A percentile compares a stretch with the other conserved stretches of the same genome.
These are phyloP conservation scores for Phytophthora macrochlamydospora DNA, from an alignment of 352 stramenopile genomes.

Conservation along the genomic window DNA sequence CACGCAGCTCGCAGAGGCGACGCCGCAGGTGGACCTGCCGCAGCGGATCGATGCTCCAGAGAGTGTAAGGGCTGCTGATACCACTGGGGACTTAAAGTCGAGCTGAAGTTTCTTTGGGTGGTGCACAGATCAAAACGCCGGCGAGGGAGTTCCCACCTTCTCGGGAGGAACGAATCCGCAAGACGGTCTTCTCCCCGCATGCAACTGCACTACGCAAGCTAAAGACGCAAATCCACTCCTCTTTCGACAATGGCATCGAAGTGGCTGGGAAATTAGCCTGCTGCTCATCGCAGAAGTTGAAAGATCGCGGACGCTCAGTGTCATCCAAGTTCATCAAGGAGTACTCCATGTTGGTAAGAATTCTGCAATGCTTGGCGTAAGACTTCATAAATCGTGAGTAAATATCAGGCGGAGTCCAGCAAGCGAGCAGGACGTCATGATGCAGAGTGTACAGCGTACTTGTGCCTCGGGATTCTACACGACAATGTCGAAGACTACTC, in stretches of 20 bases:
- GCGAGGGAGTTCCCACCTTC: constrained; percentile 48
- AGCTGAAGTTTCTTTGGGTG: not conserved
- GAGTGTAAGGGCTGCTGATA: constrained; percentile 32
- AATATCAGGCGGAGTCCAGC: constrained; percentile 68
- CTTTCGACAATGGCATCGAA: constrained; percentile 55
- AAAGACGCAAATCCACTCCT: constrained; percentile 44
- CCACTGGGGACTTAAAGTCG: constrained; percentile 2
- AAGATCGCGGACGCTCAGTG: constrained; percentile 61
- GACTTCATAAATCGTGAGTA: not conserved
- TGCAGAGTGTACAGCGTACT: constrained; percentile 81
- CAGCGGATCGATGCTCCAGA: constrained; percentile 79
- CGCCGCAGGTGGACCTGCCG: constrained; percentile 77
- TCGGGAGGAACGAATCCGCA: constrained; percentile 71
- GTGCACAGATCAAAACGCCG: constrained; percentile 76
- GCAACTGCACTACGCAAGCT: constrained; percentile 59
- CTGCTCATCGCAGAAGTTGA: constrained; percentile 69
- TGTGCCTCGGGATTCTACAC: constrained; percentile 86
- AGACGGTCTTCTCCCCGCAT: constrained; percentile 75
- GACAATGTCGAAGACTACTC: constrained; percentile 88
- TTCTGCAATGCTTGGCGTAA: not conserved
- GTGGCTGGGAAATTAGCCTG: constrained; percentile 53
- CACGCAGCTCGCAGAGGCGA: constrained; percentile 76
- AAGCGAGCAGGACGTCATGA: constrained; percentile 84
- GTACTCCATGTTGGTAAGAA: constrained; percentile 69
- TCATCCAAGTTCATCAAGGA: constrained; percentile 83